Conservation (phyloP, 2,329 filamentous ascomycete genomes). For the Aspergillus quadricinctus region DNA sequence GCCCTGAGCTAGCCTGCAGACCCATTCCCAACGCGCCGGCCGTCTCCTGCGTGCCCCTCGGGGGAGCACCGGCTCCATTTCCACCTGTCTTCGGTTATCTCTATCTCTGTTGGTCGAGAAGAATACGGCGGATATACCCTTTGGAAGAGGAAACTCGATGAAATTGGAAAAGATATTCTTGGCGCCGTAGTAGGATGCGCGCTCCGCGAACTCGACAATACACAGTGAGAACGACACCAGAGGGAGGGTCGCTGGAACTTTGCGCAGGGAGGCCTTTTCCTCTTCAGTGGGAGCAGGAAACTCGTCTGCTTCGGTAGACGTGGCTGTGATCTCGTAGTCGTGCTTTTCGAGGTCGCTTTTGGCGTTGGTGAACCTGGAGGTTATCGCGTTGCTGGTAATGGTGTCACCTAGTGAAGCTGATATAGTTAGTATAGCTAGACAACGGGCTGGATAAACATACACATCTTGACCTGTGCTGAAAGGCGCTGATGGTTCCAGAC, state of each 20-base stretch:
- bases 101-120: background rate
- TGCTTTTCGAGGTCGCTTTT: conserved; percentile 1
- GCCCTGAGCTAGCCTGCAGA: conserved; percentile 50
- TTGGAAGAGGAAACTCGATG: conserved; percentile 57
- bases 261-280: conserved; percentile 44
- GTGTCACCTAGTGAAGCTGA: background rate
- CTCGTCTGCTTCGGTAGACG: conserved; percentile 3
- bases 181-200: conserved; percentile 58
- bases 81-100: conserved; percentile 23
- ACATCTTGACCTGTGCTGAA: background rate
- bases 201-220: conserved; percentile 57
- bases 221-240: conserved; percentile 54
- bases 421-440: background rate
- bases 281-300: conserved; percentile 45
- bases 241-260: conserved; percentile 50
- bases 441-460: background rate
- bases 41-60: conserved; percentile 38
- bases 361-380: background rate
- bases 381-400: background rate
- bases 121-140: conserved; percentile 35
- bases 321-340: background rate
- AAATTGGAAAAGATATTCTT: conserved; percentile 57
- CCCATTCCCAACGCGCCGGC: conserved; percentile 59
- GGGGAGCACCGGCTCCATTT: conserved; percentile 36
- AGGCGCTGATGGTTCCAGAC: background rate